Conservation (phyloP, 345 rosid genomes). For the Streptanthus diversifolius region DNA sequence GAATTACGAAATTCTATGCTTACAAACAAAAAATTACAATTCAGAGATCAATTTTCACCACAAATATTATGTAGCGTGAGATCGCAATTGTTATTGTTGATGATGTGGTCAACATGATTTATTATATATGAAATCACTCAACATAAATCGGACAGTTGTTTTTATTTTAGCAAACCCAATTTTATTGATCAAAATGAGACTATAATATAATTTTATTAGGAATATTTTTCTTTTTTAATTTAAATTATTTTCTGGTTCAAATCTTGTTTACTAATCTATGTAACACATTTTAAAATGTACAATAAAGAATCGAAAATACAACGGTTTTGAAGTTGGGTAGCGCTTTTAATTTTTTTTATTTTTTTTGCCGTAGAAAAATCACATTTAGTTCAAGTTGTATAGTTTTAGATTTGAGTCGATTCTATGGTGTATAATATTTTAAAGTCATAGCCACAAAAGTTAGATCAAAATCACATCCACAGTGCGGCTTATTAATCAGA, state of each 20-base stretch:
- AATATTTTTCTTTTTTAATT: background rate
- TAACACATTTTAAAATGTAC: background rate
- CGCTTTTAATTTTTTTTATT: background rate
- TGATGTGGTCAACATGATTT: background rate
- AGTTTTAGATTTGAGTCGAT: background rate
- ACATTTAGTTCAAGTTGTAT: background rate
- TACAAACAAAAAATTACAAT: background rate
- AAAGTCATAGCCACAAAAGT: background rate
- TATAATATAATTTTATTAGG: background rate
- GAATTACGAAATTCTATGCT: background rate
- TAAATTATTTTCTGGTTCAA: background rate
- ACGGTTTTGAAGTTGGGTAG: background rate
- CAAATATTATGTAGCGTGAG: background rate
- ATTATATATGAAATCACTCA: background rate
- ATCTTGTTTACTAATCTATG: background rate
- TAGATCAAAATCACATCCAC: background rate
- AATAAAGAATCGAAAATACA: background rate
- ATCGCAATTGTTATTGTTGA: background rate
- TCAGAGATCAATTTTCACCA: background rate
- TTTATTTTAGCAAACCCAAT: background rate
- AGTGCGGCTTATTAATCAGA: background rate
- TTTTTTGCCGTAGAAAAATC: background rate
- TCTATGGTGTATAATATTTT: background rate
- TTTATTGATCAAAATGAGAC: background rate
- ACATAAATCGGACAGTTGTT: background rate